Evolutionary conservation across 805 yeast species (phyloP), one percentile per base, ranked within the genome.

Genomic region (Myxozyma mucilagina): DNA sequence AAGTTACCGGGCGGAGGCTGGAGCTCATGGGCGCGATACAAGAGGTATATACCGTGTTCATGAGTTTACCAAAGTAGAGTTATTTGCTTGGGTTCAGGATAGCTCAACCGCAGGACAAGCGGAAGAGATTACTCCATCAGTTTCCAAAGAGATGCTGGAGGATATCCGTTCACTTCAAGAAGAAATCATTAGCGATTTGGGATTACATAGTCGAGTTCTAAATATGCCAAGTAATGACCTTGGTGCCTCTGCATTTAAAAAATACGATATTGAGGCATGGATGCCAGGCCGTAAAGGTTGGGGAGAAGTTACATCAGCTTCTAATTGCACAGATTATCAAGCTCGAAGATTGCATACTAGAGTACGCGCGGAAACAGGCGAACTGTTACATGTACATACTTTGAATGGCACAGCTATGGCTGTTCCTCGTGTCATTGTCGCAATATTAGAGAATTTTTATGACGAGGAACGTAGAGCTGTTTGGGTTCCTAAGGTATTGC

Each of bases 341-440:
- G 77, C 96, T 7, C 81, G 97, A 73, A 81, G 98, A 69, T 79
- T 94, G 67, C 85, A 86, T 43, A 87, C 96, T 5, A 82, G 82
- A 58, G 85, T 78, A 69, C 78, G 76, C 57, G 72, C 73, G 38
- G 70, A 68, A 38, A 64, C 70, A 56, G 75, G 74, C 49, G 63
- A 76, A n/a, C 20, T 42, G 2, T 49, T 51, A 4, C 88, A 80
- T 70, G 90, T 84, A 0, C 91, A 89, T 64, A 94, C 99, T 0
- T 78, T 94, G 49, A 94, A 94, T 67, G 99, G 97, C 16, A 94
- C 99, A 0, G 97, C 97, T 1, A 81, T 92, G 82, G 99, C 99
- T 0, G 87, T 93, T 14, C 99, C 99, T 1, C 78, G 99, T 61
- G 87, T 92, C 0, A 85, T 94, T 18, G 80, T 92, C 20, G 97